These are phyloP conservation scores for Diaporthe ampelina DNA, from an alignment of 2,329 filamentous ascomycete species.

Conservation along the genomic window DNA sequence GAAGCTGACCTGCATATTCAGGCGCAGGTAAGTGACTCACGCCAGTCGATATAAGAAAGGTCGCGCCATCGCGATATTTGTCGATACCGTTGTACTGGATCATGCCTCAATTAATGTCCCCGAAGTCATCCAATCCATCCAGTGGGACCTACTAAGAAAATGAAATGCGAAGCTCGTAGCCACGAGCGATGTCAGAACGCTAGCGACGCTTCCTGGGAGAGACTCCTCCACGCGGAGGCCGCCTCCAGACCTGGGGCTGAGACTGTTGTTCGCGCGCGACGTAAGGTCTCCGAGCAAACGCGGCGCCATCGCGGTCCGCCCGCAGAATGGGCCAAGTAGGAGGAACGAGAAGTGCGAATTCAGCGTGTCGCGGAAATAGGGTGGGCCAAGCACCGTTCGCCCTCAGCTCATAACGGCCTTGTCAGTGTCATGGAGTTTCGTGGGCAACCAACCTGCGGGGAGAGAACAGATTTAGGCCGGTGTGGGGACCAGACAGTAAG, in stretches of 20 bases:
- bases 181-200: slow-evolving; percentile 1
- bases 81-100: slow-evolving; percentile 6
- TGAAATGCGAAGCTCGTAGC: slow-evolving; percentile 12
- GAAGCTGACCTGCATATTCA: background rate
- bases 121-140: background rate
- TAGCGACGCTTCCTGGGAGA: background rate
- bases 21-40: background rate
- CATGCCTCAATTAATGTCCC: background rate
- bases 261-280: background rate
- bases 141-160: background rate
- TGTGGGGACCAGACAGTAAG: background rate
- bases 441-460: background rate
- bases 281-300: background rate
- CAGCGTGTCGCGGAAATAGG: background rate
- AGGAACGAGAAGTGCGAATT: background rate
- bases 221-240: background rate
- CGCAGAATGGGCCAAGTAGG: background rate
- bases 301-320: background rate
- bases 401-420: background rate
- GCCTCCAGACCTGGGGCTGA: background rate
- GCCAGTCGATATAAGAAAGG: slow-evolving; percentile 9
- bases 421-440: background rate
- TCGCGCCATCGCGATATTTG: slow-evolving; percentile 17
- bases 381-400: background rate
- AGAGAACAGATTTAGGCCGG: slow-evolving; percentile 9